Evolutionary conservation across 768 basidiomycete genomes (phyloP).

Genomic region (Boletales sp.): DNA sequence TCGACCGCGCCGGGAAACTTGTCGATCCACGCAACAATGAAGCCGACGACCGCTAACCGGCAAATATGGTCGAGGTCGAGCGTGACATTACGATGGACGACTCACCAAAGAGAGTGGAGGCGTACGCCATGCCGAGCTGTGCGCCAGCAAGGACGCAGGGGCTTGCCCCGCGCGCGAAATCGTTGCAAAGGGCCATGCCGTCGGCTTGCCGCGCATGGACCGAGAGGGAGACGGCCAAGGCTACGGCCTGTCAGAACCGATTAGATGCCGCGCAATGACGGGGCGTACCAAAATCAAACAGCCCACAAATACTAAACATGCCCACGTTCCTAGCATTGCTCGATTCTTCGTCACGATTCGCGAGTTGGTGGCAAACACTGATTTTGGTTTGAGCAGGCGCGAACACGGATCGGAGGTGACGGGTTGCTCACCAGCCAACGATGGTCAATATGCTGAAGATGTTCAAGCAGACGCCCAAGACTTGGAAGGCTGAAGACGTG

Average conservation of each 20-base stretch:
- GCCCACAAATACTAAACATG: conserved; percentile 18
- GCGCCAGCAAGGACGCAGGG: conserved; percentile 21
- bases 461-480: conserved; percentile 10
- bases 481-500: conserved; percentile 19
- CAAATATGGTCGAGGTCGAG: not conserved
- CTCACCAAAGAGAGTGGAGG: conserved; percentile 27
- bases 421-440: conserved; percentile 17
- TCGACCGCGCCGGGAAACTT: conserved; percentile 23
- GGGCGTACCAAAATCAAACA: conserved; percentile 18
- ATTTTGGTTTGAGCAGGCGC: not conserved
- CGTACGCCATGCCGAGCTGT: conserved; percentile 29
- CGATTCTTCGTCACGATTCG: conserved; percentile 13
- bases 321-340: conserved; percentile 21
- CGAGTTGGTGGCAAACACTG: conserved; percentile 16
- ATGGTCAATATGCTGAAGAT: conserved; percentile 11
- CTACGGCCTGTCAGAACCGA: conserved; percentile 11
- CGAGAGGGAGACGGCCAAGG: conserved; percentile 20
- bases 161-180: conserved; percentile 23
- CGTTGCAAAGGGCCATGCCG: conserved; percentile 23
- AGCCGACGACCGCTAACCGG: conserved; percentile 18
- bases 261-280: not conserved
- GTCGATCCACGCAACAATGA: conserved; percentile 26
- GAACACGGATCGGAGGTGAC: not conserved
- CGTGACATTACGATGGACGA: not conserved
- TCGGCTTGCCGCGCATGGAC: conserved; percentile 24